Conservation (phyloP, 352 stramenopile genomes). For the Globisporangium spinosum region DNA sequence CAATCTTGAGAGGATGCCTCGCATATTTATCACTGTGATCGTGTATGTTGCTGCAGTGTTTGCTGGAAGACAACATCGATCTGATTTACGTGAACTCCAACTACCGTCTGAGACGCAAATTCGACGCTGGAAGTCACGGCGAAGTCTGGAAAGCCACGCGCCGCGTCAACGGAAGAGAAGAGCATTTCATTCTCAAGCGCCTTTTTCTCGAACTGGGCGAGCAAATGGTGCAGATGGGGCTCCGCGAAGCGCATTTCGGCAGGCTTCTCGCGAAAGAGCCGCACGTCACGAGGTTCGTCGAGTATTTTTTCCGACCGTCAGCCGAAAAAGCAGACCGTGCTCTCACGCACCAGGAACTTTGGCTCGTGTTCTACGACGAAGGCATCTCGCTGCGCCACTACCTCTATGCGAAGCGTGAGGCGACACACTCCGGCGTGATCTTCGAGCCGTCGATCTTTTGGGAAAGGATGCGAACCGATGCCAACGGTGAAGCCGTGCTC, state of each 20-base stretch:
- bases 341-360: conserved; percentile 52
- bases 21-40: too few species aligned
- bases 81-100: conserved; percentile 71
- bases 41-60: conserved; percentile 24
- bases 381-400: conserved; percentile 85
- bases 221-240: conserved; percentile 64
- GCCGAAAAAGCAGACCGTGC: conserved; percentile 1
- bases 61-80: conserved; percentile 49
- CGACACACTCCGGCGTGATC: conserved; percentile 41
- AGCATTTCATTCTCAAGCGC: conserved; percentile 84
- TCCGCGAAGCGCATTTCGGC: conserved; percentile 86
- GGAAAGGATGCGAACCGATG: conserved; percentile 60
- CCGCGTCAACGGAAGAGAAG: conserved; percentile 21
- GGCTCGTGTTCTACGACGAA: conserved; percentile 90
- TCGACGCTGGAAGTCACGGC: conserved; percentile 80
- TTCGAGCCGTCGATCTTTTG: conserved; percentile 77
- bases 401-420: conserved; percentile 68
- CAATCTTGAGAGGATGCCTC: background rate
- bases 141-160: conserved; percentile 73
- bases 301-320: conserved; percentile 77
- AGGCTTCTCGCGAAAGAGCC: conserved; percentile 36
- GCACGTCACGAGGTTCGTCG: conserved; percentile 83
- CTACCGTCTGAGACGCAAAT: conserved; percentile 75
- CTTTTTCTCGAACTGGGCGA: conserved; percentile 70
- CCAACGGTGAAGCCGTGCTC: conserved; percentile 59